A percentile compares a stretch with the other conserved stretches of the same genome.
phyloP scores from a whole-genome alignment of 345 rosid species.

The Gynandropsis gynandra region DNA sequence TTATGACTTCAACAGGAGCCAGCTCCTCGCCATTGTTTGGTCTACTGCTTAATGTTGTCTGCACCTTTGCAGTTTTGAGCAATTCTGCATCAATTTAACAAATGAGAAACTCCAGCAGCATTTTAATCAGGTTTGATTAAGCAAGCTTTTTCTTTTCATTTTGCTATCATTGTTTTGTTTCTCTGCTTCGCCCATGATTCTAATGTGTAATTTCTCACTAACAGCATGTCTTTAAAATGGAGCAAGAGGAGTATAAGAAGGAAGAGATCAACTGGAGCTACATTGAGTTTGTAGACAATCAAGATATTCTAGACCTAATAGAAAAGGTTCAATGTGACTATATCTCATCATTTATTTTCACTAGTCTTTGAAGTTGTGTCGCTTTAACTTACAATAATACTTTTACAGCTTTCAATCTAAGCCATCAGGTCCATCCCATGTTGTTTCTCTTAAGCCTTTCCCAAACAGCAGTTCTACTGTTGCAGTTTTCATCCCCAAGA shows the following conservation, averaged over 20 bases:
- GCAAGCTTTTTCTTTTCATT: constrained; percentile 11
- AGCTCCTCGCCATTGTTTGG: constrained; percentile 5
- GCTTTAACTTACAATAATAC: constrained; percentile 6
- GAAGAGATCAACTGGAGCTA: constrained; percentile 97
- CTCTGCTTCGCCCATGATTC: constrained; percentile 10
- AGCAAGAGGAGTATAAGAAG: constrained; percentile 98
- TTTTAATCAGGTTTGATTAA: constrained; percentile 81
- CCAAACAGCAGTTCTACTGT: background rate
- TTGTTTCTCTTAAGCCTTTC: background rate
- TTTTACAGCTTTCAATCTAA: constrained; percentile 1
- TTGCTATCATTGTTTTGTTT: constrained; percentile 3
- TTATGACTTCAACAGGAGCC: background rate
- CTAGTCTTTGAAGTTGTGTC: constrained; percentile 6
- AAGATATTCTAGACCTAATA: constrained; percentile 90
- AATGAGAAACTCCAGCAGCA: constrained; percentile 99
- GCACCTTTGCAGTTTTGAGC: constrained; percentile 82
- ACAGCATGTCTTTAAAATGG: constrained; percentile 99
- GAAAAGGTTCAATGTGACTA: constrained; percentile 61
- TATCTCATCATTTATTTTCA: constrained; percentile 5
- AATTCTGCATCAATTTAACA: constrained; percentile 97
- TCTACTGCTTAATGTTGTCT: constrained; percentile 22
- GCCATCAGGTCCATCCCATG: constrained; percentile 6
- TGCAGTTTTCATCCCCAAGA: background rate
- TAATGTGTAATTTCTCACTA: constrained; percentile 21
- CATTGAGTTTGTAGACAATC: constrained; percentile 95